Percentiles rank a stretch among this genome's conserved stretches.
Conservation (phyloP, 2,329 filamentous ascomycete genomes). For the Penicillium sp. region DNA sequence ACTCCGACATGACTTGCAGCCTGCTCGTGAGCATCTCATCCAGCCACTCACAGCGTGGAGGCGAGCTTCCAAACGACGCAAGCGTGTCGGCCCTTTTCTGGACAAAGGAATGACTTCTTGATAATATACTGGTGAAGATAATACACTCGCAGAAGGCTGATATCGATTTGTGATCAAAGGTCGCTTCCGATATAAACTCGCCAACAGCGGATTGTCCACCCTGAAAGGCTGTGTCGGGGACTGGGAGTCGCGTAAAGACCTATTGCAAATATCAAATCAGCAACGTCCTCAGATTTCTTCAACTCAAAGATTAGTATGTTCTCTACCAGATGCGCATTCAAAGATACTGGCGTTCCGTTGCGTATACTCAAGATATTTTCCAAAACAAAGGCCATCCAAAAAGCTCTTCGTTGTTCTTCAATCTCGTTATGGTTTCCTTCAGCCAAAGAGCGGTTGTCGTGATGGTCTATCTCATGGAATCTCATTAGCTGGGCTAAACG, state of each 20-base stretch:
- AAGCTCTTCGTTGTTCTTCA: slow-evolving; percentile 34
- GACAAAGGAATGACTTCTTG: neutral
- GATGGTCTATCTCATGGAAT: slow-evolving; percentile 31
- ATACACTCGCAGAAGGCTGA: neutral
- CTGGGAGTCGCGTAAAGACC: neutral
- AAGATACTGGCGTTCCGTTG: slow-evolving; percentile 26
- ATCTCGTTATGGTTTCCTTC: slow-evolving; percentile 20
- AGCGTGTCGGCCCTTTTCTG: neutral
- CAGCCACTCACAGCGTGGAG: neutral
- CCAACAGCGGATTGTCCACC: neutral
- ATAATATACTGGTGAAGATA: neutral
- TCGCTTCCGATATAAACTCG: neutral
- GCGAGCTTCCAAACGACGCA: neutral
- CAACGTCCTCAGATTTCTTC: neutral
- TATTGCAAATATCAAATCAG: neutral
- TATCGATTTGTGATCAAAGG: neutral
- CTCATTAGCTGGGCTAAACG: slow-evolving; percentile 34
- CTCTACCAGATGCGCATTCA: slow-evolving; percentile 21
- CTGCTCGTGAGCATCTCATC: neutral
- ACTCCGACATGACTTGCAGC: neutral
- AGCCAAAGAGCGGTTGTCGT: neutral
- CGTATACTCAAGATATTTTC: slow-evolving; percentile 33
- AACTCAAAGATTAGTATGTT: neutral
- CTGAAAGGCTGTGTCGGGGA: neutral
- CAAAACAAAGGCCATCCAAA: slow-evolving; percentile 40